These are phyloP conservation scores for Collariella sp. DNA, from an alignment of 495 filamentous ascomycete genomes.

Conservation along the genomic window DNA sequence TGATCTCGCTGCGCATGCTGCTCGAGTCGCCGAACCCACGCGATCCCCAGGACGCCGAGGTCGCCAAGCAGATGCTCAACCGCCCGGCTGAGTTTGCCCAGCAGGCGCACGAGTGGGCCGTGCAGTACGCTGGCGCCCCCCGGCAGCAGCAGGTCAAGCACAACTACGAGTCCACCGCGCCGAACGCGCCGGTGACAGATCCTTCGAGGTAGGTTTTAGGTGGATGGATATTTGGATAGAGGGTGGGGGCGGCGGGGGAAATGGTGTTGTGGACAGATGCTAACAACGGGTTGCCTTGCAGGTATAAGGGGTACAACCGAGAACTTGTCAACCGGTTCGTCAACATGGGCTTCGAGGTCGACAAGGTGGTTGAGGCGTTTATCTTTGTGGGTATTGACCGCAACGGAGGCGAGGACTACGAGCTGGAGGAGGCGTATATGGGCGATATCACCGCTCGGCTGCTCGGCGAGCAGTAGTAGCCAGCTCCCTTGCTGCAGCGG, in stretches of 20 bases:
- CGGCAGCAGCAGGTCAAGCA: conserved; percentile 23
- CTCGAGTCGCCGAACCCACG: conserved; percentile 91
- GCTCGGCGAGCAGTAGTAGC: conserved; percentile 58
- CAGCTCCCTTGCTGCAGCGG: too few species aligned
- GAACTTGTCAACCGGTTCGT: conserved; percentile 81
- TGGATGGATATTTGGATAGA: neutral
- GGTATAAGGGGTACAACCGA: conserved; percentile 85
- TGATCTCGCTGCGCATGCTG: conserved; percentile 86
- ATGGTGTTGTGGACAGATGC: too few species aligned
- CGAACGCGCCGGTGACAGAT: conserved; percentile 23
- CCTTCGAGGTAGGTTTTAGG: conserved; percentile 29
- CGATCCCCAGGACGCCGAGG: conserved; percentile 94
- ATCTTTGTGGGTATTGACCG: conserved; percentile 71
- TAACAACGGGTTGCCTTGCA: conserved; percentile 22
- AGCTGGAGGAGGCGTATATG: conserved; percentile 77
- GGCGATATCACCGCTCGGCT: conserved; percentile 81
- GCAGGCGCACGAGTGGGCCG: conserved; percentile 84
- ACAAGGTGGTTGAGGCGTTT: conserved; percentile 77
- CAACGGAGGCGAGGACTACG: conserved; percentile 68
- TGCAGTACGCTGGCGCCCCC: conserved; percentile 74
- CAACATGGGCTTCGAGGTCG: conserved; percentile 90
- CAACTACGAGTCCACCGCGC: conserved; percentile 10
- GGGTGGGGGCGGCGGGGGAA: neutral
- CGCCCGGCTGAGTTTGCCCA: conserved; percentile 70
- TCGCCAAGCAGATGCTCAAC: conserved; percentile 80